Evolutionary conservation across 495 filamentous ascomycete genomes (phyloP).

Genomic region (Talaromyces thailandensis): DNA sequence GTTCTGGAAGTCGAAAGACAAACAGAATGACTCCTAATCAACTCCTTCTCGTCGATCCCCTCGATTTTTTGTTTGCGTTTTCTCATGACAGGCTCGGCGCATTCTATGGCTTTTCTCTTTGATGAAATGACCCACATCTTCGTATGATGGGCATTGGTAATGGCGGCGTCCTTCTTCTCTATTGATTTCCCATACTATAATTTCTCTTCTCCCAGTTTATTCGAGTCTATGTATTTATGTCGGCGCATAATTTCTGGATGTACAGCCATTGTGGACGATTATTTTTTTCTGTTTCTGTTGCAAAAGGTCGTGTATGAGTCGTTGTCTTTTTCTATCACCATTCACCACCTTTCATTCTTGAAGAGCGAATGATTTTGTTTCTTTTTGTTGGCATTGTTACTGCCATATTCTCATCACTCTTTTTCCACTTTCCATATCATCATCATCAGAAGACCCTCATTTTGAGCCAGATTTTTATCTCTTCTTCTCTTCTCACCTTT

Average conservation of each 20-base stretch:
- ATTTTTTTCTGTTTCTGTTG: neutral
- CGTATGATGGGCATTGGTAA: conserved; percentile 2
- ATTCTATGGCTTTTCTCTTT: neutral
- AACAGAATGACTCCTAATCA: conserved; percentile 18
- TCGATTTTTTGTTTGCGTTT: neutral
- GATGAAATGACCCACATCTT: neutral
- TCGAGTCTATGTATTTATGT: conserved; percentile 6
- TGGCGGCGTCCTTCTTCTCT: conserved; percentile 3
- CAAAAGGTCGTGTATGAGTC: neutral
- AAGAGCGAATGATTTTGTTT: neutral
- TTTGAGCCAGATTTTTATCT: neutral
- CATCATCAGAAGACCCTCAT: neutral
- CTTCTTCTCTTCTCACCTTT: neutral
- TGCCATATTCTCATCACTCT: neutral
- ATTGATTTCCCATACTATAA: neutral
- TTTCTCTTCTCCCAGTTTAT: conserved; percentile 3
- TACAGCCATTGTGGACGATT: conserved; percentile 1
- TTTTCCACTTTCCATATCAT: neutral
- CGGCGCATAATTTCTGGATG: conserved; percentile 3
- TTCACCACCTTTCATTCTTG: neutral
- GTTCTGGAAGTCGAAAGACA: conserved; percentile 67
- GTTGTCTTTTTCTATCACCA: neutral
- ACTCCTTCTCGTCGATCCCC: neutral
- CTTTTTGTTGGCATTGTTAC: neutral
- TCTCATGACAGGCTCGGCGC: neutral